phyloP scores from a whole-genome alignment of 345 rosid species.

The Populus simonii region DNA sequence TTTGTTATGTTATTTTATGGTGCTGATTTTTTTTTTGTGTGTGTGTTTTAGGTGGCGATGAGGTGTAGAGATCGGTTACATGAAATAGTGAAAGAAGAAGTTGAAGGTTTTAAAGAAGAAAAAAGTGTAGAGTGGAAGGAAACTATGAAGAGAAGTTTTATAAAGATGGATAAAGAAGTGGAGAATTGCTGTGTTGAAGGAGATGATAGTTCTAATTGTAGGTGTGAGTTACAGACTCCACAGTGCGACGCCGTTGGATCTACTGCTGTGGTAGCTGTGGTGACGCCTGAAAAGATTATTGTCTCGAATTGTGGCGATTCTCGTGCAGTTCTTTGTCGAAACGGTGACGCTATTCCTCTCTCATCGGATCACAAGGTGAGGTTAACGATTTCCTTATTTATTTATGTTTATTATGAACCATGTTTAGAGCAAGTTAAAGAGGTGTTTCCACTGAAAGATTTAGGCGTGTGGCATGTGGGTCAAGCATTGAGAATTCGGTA shows the following conservation, averaged over 20 bases:
- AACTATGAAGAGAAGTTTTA: conserved; percentile 52
- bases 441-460: background rate
- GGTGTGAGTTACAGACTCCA: conserved; percentile 74
- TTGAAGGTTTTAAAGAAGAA: conserved; percentile 12
- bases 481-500: background rate
- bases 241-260: conserved; percentile 90
- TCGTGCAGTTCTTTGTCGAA: conserved; percentile 79
- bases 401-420: background rate
- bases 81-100: conserved; percentile 51
- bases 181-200: conserved; percentile 25
- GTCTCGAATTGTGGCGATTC: conserved; percentile 90
- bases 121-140: conserved; percentile 50
- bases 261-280: conserved; percentile 70
- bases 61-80: conserved; percentile 60
- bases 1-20: background rate
- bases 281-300: conserved; percentile 59
- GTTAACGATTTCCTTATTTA: background rate
- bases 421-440: background rate
- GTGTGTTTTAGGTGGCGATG: conserved; percentile 50
- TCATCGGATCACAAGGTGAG: conserved; percentile 78
- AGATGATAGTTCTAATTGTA: conserved; percentile 32
- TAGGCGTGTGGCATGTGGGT: background rate
- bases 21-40: background rate
- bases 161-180: conserved; percentile 64
- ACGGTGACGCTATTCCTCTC: conserved; percentile 68